A percentile compares a stretch with the other conserved stretches of the same genome.
These are phyloP conservation scores for Megacollybia marginata DNA, from an alignment of 768 basidiomycete genomes.

Conservation along the genomic window DNA sequence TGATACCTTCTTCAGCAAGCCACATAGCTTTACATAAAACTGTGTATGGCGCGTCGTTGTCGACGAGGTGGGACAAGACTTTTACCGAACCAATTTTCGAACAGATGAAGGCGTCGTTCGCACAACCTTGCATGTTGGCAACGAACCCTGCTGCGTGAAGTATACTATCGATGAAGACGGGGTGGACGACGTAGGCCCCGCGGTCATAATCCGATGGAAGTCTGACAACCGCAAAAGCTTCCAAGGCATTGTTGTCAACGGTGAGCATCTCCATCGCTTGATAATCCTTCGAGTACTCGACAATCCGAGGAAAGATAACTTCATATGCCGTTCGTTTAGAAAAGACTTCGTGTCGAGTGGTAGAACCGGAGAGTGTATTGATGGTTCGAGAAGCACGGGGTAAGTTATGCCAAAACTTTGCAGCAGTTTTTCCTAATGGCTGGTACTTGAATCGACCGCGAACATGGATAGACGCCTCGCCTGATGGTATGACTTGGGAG, in stretches of 20 bases:
- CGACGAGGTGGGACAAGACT: conserved; percentile 34
- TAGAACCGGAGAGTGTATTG: conserved; percentile 15
- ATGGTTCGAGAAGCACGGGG: conserved; percentile 28
- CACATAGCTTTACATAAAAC: conserved; percentile 44
- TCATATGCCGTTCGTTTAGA: conserved; percentile 53
- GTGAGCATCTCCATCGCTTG: conserved; percentile 50
- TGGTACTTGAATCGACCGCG: conserved; percentile 39
- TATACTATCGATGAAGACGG: conserved; percentile 59
- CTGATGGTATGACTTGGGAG: conserved; percentile 27
- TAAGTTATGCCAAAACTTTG: conserved; percentile 30
- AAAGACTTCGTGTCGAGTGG: conserved; percentile 33
- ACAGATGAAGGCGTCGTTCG: conserved; percentile 59
- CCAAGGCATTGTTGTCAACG: conserved; percentile 37
- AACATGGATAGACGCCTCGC: conserved; percentile 31
- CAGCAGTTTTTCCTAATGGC: conserved; percentile 18
- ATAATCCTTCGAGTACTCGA: conserved; percentile 52
- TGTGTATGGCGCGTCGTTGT: conserved; percentile 33
- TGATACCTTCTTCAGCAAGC: conserved; percentile 34
- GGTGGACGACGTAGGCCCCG: conserved; percentile 35
- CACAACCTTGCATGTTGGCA: conserved; percentile 45
- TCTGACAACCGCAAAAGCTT: conserved; percentile 43
- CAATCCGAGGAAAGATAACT: conserved; percentile 61
- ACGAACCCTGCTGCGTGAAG: conserved; percentile 68
- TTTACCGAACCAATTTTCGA: conserved; percentile 41
- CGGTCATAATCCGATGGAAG: conserved; percentile 27